phyloP scores from a whole-genome alignment of 345 rosid genomes.

The Populus deltoides region DNA sequence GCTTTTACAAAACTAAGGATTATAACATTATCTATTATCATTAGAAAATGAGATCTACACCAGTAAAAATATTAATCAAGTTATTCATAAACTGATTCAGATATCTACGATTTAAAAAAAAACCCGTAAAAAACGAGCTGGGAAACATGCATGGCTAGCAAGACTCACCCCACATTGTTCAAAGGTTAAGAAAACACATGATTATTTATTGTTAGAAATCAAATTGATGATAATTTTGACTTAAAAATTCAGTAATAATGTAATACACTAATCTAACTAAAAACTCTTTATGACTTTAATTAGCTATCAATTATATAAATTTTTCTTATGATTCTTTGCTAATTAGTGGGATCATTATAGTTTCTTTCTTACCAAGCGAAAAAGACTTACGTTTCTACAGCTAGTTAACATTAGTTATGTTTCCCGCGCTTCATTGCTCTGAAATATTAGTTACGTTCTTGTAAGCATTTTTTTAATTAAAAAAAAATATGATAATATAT shows the following conservation, averaged over 20 bases:
- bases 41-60: too few relatives aligned
- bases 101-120: accelerated
- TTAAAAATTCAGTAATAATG: not conserved
- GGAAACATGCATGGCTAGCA: not conserved
- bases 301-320: too few relatives aligned
- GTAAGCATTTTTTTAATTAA: too few relatives aligned
- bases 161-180: not conserved
- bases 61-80: too few relatives aligned
- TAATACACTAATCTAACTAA: not conserved
- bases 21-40: too few relatives aligned
- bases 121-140: too few relatives aligned
- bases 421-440: too few relatives aligned
- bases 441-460: too few relatives aligned
- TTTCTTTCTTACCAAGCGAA: not conserved
- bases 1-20: too few relatives aligned
- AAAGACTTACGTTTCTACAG: not conserved
- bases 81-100: accelerated
- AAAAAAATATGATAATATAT: too few relatives aligned
- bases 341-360: not conserved
- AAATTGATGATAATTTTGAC: not conserved
- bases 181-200: not conserved
- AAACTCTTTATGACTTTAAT: not conserved
- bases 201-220: not conserved
- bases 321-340: not conserved
- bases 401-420: too few relatives aligned